Base-by-base conservation (phyloP, 164 flowering plant species). In the Berberis thunbergii region DNA sequence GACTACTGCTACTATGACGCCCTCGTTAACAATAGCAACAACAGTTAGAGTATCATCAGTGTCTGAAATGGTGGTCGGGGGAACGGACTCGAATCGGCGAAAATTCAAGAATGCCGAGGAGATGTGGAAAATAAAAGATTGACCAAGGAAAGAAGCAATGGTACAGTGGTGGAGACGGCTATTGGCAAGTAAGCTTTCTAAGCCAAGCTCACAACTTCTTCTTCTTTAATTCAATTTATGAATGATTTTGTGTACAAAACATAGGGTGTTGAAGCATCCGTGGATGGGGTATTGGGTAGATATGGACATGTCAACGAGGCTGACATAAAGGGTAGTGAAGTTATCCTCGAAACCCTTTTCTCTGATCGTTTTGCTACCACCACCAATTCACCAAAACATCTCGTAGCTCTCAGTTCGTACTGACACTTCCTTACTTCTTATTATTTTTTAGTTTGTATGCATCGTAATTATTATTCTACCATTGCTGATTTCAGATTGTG, bases 211-310 rank as follows among this genome's bases (percentile, higher is more conserved):
- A 54, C 49, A 57, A 44, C 60, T 63, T 43, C n/a, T n/a, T n/a
- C n/a, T n/a, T n/a, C n/a, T n/a, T 64, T 48, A 41, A 39, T 43
- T 61, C 26, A 60, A 60, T 39, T n/a, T n/a, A 54, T 54, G 9
- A 3, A 41, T 3, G 13, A 1, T 42, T 43, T 9, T 49, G 38
- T n/a, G 13, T 61, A n/a, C 63, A 43, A 54, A 60, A 67, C 64
- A 50, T 63, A 91, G 96, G 91, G 86, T 42, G 88, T 94, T 58
- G 96, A 91, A 72, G 95, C 98, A 11, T 81, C 98, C 2, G 85
- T 88, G 10, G 91, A 94, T 79, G 98, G 98, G 4, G 96, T 94
- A 39, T 67, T 94, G 69, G 98, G 98, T 58, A 97, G 98, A 40
- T 94, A 83, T 67, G 97, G 87, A 2, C 82, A 77, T 67, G 96